Evolutionary conservation across 805 yeast species (phyloP).

Genomic region (Kazachstania psychrophila): DNA sequence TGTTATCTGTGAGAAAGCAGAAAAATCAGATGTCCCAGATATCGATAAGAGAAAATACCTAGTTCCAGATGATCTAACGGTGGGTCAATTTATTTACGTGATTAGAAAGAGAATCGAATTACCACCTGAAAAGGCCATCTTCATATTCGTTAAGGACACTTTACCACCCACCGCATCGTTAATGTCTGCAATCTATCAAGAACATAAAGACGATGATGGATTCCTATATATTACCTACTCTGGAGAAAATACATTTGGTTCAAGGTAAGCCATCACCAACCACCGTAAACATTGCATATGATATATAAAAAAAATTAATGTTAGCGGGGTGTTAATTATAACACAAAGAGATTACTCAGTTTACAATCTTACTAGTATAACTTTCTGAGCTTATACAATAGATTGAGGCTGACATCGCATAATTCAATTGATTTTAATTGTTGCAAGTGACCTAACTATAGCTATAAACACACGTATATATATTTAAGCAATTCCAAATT

Average conservation of each 20-base stretch:
- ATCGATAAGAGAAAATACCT: conserved; percentile 95
- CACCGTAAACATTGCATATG: no score
- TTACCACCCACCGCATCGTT: conserved; percentile 97
- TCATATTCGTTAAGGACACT: conserved; percentile 92
- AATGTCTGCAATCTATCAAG: conserved; percentile 90
- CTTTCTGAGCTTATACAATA: no score
- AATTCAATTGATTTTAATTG: no score
- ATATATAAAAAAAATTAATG: no score
- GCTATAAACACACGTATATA: no score
- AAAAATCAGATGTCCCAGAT: conserved; percentile 89
- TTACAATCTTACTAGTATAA: no score
- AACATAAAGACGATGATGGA: conserved; percentile 96
- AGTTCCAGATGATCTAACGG: conserved; percentile 92
- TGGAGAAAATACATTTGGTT: conserved; percentile 95
- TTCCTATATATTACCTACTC: conserved; percentile 91
- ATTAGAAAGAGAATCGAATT: conserved; percentile 91
- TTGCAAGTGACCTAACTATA: no score
- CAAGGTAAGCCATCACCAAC: background rate
- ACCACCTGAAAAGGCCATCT: conserved; percentile 96
- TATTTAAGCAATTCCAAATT: no score
- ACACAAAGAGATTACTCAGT: no score
- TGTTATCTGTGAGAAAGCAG: conserved; percentile 93
- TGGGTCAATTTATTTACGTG: conserved; percentile 96
- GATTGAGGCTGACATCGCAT: no score
- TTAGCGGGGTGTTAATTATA: no score